Conservation (phyloP, 2,329 filamentous ascomycete species). For the Colletotrichum simmondsii region DNA sequence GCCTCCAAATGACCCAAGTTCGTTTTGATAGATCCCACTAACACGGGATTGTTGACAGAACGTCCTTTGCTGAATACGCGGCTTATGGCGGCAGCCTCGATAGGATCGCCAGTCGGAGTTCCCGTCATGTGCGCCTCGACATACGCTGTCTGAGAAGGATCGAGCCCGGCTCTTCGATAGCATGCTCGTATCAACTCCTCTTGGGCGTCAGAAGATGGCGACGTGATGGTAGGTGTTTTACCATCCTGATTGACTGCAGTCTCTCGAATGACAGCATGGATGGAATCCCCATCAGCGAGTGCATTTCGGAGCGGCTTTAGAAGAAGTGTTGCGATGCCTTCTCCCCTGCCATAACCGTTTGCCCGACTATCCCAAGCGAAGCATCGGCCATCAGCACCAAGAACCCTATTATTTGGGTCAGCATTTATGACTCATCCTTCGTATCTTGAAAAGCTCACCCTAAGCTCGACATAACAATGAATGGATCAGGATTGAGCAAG, state of each 20-base stretch:
- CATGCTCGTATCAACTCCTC: slow-evolving; percentile 42
- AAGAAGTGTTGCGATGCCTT: slow-evolving; percentile 68
- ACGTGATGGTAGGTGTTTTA: slow-evolving; percentile 36
- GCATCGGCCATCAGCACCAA: slow-evolving; percentile 58
- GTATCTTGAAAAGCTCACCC: background rate
- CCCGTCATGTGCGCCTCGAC: slow-evolving; percentile 71
- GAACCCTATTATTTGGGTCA: background rate
- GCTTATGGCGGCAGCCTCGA: slow-evolving; percentile 60
- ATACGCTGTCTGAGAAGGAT: slow-evolving; percentile 45
- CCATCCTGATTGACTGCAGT: slow-evolving; percentile 68
- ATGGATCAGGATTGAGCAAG: slow-evolving; percentile 38
- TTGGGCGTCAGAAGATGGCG: slow-evolving; percentile 45
- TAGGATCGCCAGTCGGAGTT: slow-evolving; percentile 64
- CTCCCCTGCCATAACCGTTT: slow-evolving; percentile 73
- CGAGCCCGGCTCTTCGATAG: slow-evolving; percentile 40
- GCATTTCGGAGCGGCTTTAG: slow-evolving; percentile 69
- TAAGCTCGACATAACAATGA: slow-evolving; percentile 40
- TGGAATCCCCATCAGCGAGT: slow-evolving; percentile 65
- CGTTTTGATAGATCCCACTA: slow-evolving; percentile 64
- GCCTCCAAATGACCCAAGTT: slow-evolving; percentile 66
- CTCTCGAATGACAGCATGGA: slow-evolving; percentile 65
- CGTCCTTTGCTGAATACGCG: slow-evolving; percentile 52
- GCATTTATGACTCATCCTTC: background rate
- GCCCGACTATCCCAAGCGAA: slow-evolving; percentile 67
- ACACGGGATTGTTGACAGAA: slow-evolving; percentile 48